Evolutionary conservation across 257 asterid species (phyloP), one percentile per base, ranked within the genome.

Genomic region (Capsicum pubescens): DNA sequence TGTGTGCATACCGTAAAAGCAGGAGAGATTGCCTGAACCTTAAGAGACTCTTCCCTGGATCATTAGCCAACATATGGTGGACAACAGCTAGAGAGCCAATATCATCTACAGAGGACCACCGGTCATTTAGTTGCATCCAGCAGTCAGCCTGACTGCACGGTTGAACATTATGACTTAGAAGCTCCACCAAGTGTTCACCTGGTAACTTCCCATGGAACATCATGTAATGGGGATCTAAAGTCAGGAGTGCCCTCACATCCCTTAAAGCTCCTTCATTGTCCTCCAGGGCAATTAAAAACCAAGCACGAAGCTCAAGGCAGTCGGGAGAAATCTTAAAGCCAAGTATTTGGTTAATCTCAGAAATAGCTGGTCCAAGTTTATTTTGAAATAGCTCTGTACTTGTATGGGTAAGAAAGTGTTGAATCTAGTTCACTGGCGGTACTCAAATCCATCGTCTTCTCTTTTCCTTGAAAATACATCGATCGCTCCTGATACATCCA

Each of bases 401-500:
- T 95, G 91, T 95, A 93, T 11, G 99, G 99, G 86, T 91, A 97
- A 0, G 92, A 87, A 54, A 97, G 99, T 8, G 98, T 91, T 21
- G 99, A 99, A 88, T 97, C 97, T 93, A 95, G 83, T 79, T 95
- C 97, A 21, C 94, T 95, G 50, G 99, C 94, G 17, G 89, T 86
- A 85, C 89, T 86, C 84, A 97, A 86, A 89, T 97, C 99, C 95
- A 91, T 88, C 69, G 68, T 84, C 86, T 91, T 93, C 77, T 95
- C 99, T 66, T 87, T 92, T 70, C 98, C 97, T 57, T 87, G 89
- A 82, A 92, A 88, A 77, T 97, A 97, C 63, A 97, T 82, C 63
- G 98, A 93, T 48, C 97, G 87, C 89, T 97, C 99, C 84, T 97
- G 99, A 89, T 91, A 93, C 99, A 97, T 97, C 99, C 99, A 97